Conservation (phyloP, 805 yeast species). For the Cyberlindnera suaveolens region DNA sequence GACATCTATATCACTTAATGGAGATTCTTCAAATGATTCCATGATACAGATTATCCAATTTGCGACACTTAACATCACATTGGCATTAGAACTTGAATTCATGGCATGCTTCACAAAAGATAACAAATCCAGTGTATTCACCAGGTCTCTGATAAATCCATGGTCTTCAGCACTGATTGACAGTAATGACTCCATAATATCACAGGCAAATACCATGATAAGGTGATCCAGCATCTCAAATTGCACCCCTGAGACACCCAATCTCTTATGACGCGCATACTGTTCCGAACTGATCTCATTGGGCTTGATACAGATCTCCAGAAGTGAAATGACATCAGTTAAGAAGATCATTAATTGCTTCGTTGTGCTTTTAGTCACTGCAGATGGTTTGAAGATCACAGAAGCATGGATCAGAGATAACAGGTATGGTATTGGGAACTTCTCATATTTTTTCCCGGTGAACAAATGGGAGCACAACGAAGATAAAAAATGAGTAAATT, state of each 20-base stretch:
- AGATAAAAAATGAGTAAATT: constrained; percentile 32
- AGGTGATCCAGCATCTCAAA: constrained; percentile 44
- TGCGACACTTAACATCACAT: constrained; percentile 41
- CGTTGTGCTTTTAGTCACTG: constrained; percentile 38
- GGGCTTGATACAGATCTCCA: constrained; percentile 14
- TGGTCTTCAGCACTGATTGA: constrained; percentile 9
- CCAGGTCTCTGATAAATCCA: constrained; percentile 3
- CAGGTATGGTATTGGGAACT: constrained; percentile 49
- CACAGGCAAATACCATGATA: constrained; percentile 45
- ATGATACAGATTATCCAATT: constrained; percentile 9
- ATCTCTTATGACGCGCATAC: constrained; percentile 15
- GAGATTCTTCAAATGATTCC: background rate
- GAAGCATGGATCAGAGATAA: constrained; percentile 50
- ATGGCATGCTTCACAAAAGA: constrained; percentile 35
- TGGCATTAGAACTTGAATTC: constrained; percentile 43
- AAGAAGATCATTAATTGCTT: constrained; percentile 10
- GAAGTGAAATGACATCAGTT: background rate
- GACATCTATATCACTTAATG: constrained; percentile 15
- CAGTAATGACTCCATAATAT: constrained; percentile 45
- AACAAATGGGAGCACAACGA: constrained; percentile 20
- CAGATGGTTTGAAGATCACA: constrained; percentile 55
- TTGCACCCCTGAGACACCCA: constrained; percentile 33
- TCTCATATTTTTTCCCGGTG: background rate
- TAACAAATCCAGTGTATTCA: constrained; percentile 19
- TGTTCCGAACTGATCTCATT: constrained; percentile 21